A percentile compares a stretch with the other conserved stretches of the same genome.
Evolutionary conservation across 345 rosid species (phyloP).

Genomic region (Raphanus sativus): DNA sequence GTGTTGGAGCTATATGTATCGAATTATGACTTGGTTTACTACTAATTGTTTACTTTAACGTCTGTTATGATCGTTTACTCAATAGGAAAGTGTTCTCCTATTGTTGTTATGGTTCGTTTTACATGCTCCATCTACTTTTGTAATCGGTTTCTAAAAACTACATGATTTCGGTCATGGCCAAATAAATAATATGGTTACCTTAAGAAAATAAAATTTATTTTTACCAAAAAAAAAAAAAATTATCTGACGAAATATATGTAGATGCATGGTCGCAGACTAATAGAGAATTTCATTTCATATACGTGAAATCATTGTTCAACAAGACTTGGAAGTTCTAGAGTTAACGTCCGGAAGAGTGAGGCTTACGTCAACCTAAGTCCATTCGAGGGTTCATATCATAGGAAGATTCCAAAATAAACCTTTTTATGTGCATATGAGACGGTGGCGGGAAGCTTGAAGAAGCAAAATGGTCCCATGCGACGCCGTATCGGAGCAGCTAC

Average conservation of each 20-base stretch:
- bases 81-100: no score
- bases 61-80: no score
- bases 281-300: neutral
- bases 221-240: no score
- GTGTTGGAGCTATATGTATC: neutral
- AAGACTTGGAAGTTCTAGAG: conserved; percentile 9
- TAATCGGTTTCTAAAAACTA: no score
- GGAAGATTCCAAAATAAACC: conserved; percentile 22
- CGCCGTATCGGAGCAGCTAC: conserved; percentile 29
- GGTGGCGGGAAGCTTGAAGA: conserved; percentile 32
- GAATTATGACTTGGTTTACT: no score
- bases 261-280: neutral
- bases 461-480: conserved; percentile 28
- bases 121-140: no score
- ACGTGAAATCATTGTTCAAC: neutral
- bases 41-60: no score
- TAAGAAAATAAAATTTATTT: no score
- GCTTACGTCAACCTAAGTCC: neutral
- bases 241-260: neutral
- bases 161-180: no score
- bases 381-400: neutral
- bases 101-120: no score
- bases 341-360: conserved; percentile 1
- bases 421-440: conserved; percentile 1
- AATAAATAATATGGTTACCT: no score